These are phyloP conservation scores for Xerocomus spinulosus DNA, from an alignment of 768 basidiomycete species.

Conservation along the genomic window DNA sequence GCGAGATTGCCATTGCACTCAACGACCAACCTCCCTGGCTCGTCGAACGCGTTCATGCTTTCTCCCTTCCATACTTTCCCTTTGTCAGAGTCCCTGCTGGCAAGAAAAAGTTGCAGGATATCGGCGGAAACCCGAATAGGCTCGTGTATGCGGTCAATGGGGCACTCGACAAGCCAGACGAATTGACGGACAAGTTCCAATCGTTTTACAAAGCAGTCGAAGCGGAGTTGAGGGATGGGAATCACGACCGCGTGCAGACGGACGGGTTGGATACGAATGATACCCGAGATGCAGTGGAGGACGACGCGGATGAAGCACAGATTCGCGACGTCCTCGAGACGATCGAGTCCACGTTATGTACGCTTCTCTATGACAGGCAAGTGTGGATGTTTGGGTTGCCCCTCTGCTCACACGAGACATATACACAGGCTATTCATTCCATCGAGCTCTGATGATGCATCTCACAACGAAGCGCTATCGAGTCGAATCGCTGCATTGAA, in stretches of 20 bases:
- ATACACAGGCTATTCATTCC: constrained; percentile 69
- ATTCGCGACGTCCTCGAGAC: constrained; percentile 62
- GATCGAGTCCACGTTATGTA: constrained; percentile 69
- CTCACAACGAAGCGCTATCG: constrained; percentile 87
- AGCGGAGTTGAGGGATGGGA: constrained; percentile 47
- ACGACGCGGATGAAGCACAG: constrained; percentile 36
- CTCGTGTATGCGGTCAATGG: constrained; percentile 38
- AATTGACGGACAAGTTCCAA: constrained; percentile 54
- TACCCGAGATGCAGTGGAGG: constrained; percentile 19
- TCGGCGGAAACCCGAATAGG: constrained; percentile 21
- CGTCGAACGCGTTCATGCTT: constrained; percentile 52
- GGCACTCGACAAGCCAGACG: constrained; percentile 45
- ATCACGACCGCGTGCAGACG: constrained; percentile 7
- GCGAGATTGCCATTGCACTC: constrained; percentile 51
- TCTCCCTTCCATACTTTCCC: constrained; percentile 53
- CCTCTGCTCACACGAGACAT: background rate
- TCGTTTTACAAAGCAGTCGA: constrained; percentile 66
- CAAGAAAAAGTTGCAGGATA: constrained; percentile 31
- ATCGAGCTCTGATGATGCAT: constrained; percentile 66
- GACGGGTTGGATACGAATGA: constrained; percentile 6
- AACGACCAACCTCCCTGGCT: constrained; percentile 52
- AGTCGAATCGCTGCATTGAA: constrained; percentile 89
- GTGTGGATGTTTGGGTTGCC: background rate
- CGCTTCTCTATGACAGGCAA: constrained; percentile 81
- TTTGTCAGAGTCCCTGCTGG: constrained; percentile 40